These are phyloP conservation scores for Wickerhamiella azymoides DNA, from an alignment of 805 yeast genomes.

Conservation along the genomic window DNA sequence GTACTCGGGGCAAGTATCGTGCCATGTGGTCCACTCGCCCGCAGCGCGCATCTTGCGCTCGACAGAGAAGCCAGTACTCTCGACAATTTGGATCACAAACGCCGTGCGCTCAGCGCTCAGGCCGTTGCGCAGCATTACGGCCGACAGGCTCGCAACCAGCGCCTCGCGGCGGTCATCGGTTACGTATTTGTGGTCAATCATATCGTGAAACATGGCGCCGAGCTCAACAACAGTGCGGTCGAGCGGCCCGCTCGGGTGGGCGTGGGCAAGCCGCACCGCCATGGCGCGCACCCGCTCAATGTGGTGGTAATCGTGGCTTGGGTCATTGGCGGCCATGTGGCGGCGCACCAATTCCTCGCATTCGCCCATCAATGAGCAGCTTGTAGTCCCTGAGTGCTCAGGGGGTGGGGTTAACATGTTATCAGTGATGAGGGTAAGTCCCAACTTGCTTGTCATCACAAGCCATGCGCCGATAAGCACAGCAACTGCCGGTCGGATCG, in stretches of 20 bases:
- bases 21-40: conserved; percentile 24
- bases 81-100: conserved; percentile 18
- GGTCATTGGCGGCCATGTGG: conserved; percentile 21
- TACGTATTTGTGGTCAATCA: conserved; percentile 24
- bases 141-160: conserved; percentile 9
- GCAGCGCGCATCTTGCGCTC: conserved; percentile 19
- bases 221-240: conserved; percentile 22
- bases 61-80: conserved; percentile 19
- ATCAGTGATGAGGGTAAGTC: neutral
- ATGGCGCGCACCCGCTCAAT: conserved; percentile 22
- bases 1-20: conserved; percentile 21
- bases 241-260: conserved; percentile 7
- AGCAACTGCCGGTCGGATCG: neutral
- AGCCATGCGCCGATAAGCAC: neutral
- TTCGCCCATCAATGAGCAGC: neutral
- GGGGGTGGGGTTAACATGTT: neutral
- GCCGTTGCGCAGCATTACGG: conserved; percentile 12
- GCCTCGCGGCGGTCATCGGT: conserved; percentile 9
- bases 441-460: neutral
- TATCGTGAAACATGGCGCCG: conserved; percentile 25
- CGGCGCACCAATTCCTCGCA: conserved; percentile 12
- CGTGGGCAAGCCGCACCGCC: conserved; percentile 20
- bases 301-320: conserved; percentile 24
- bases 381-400: neutral
- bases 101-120: conserved; percentile 11